Evolutionary conservation across 257 asterid species (phyloP), one percentile per base, ranked within the genome.

Genomic region (Nicotiana undulata): DNA sequence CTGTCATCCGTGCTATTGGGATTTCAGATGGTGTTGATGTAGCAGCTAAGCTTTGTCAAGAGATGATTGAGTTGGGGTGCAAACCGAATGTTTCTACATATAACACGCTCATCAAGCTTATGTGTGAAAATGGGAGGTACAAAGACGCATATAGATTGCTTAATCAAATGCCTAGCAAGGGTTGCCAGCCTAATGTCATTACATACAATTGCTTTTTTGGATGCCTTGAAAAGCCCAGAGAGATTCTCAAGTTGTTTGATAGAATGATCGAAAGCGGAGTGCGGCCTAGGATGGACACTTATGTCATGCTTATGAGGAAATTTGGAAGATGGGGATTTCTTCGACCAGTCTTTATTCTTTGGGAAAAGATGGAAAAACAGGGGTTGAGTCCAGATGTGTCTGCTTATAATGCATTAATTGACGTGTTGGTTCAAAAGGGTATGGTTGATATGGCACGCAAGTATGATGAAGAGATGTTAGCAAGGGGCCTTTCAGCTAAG

Each of bases 291-390:
- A 85, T 93, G 93, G 99, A 93, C 46, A 95, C 99, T 0, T 93
- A 88, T 86, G 98, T 95, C 22, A 87, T 95, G 97, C 96, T 95
- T 24, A 88, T 95, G 92, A 93, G 96, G 86, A 95, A 95, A 89
- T 95, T 93, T 83, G 98, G 95, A 16, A 89, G 98, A 83, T 95
- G 98, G 99, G 99, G 97, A 79, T 93, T 95, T 83, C 97, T 93
- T 59, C 85, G 98, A 82, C 99, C 98, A 0, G 96, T 93, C 76
- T 70, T 92, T 58, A 58, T 53, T 60, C 77, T 95, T 18, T 93
- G 99, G 99, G 75, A 90, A 84, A 95, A 91, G 88, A 90, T 95
- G 92, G 83, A 49, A 78, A 92, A 88, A 78, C 94, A 86, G 20
- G 97, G 98, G 3, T 63, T 88, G 85, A 91, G 98, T 89, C 99